phyloP scores from a whole-genome alignment of 2,329 filamentous ascomycete species.

The Cadophora gregata region DNA sequence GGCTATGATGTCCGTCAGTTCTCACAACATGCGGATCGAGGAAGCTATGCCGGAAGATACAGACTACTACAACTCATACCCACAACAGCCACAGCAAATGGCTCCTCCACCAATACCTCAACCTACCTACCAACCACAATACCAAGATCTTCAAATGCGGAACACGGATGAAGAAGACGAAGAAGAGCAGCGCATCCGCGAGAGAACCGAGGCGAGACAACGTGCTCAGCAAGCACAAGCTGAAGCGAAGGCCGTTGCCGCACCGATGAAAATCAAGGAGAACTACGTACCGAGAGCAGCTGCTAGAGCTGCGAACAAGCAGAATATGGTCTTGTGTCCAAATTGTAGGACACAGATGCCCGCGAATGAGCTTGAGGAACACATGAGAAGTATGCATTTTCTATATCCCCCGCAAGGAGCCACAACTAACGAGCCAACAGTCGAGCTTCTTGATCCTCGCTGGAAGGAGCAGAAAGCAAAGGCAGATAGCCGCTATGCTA shows the following conservation, averaged over 20 bases:
- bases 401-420: background rate
- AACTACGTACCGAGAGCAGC: conserved; percentile 90
- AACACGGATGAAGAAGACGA: conserved; percentile 60
- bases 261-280: conserved; percentile 86
- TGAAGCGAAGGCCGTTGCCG: conserved; percentile 72
- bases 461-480: conserved; percentile 98
- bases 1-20: conserved; percentile 84
- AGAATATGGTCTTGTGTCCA: conserved; percentile 77
- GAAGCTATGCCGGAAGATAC: conserved; percentile 90
- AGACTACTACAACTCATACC: conserved; percentile 60
- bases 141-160: conserved; percentile 39
- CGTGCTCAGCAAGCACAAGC: conserved; percentile 79
- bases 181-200: conserved; percentile 66
- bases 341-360: conserved; percentile 94
- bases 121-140: conserved; percentile 44
- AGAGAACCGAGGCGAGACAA: conserved; percentile 63
- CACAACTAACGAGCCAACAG: conserved; percentile 44
- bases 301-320: conserved; percentile 70
- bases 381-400: conserved; percentile 76
- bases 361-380: conserved; percentile 84
- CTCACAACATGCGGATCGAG: conserved; percentile 81
- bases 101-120: conserved; percentile 50
- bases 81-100: conserved; percentile 46
- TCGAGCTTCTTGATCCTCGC: conserved; percentile 89
- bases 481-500: conserved; percentile 81